Evolutionary conservation across 2,329 filamentous ascomycete species (phyloP).

Genomic region (Botrytis medusae): DNA sequence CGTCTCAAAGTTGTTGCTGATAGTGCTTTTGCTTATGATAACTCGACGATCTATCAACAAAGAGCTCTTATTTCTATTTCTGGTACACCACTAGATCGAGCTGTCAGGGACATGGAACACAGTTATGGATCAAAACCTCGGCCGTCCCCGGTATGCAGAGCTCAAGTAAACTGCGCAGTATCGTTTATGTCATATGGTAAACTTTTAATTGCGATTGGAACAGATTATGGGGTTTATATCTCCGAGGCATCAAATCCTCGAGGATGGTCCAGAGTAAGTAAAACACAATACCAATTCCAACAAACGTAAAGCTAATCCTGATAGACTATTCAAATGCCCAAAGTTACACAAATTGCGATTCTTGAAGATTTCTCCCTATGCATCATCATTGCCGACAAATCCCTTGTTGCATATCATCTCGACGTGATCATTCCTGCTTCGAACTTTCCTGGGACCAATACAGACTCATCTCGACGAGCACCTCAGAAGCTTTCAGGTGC

Average conservation of each 20-base stretch:
- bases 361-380: conserved; percentile 95
- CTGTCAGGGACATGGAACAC: conserved; percentile 84
- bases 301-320: conserved; percentile 25
- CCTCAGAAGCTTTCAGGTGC: conserved; percentile 84
- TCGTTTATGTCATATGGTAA: conserved; percentile 83
- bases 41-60: conserved; percentile 48
- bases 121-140: conserved; percentile 69
- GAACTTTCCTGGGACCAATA: conserved; percentile 59
- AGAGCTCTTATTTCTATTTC: conserved; percentile 74
- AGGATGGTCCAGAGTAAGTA: conserved; percentile 81
- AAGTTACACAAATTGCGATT: conserved; percentile 89
- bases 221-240: conserved; percentile 90
- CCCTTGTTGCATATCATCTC: conserved; percentile 88
- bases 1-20: conserved; percentile 88
- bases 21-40: conserved; percentile 81
- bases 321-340: conserved; percentile 69
- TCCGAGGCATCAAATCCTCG: conserved; percentile 86
- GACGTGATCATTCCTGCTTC: conserved; percentile 73
- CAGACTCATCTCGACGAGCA: conserved; percentile 77
- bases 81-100: conserved; percentile 86
- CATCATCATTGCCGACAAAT: conserved; percentile 86
- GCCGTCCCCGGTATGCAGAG: conserved; percentile 76
- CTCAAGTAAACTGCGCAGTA: conserved; percentile 88
- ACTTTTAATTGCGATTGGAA: conserved; percentile 89
- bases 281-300: not conserved